Percentiles rank a stretch among this genome's conserved stretches.
Conservation (phyloP, 75 land plant genomes). For the Pinus taeda region DNA sequence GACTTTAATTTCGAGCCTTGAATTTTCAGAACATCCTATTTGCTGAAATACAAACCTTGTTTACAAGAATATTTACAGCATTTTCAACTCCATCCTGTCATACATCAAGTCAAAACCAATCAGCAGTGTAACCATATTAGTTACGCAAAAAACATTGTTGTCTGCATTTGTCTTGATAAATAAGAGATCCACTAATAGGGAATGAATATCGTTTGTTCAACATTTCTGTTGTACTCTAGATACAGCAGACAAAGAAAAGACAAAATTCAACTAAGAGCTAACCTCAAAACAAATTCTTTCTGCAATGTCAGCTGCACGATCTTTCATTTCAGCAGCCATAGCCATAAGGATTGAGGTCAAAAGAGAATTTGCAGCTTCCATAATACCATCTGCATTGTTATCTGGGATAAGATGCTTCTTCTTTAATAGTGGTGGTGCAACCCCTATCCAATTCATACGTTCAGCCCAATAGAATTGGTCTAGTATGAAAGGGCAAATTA, state of each 20-base stretch:
- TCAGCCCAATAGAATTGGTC: constrained; percentile 99
- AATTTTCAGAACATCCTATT: too few species aligned
- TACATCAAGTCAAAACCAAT: not conserved
- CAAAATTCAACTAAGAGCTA: not conserved
- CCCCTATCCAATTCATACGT: constrained; percentile 89
- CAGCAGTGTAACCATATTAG: not conserved
- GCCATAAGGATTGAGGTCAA: constrained; percentile 47
- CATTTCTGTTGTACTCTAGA: not conserved
- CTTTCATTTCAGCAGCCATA: constrained; percentile 35
- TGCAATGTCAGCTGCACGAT: constrained; percentile 47
- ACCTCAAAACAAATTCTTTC: constrained; percentile 64
- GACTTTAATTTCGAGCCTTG: too few species aligned
- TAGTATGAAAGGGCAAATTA: constrained; percentile 83
- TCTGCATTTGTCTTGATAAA: not conserved
- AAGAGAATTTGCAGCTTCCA: constrained; percentile 41
- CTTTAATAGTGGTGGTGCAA: constrained; percentile 70
- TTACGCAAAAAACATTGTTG: not conserved
- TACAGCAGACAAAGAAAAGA: not conserved
- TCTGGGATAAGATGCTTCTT: constrained; percentile 54
- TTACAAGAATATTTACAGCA: not conserved
- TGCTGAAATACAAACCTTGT: not conserved
- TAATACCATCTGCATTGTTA: constrained; percentile 18
- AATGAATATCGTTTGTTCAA: not conserved
- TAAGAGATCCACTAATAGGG: not conserved
- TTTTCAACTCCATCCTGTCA: constrained; percentile 8